Percentiles rank a stretch among this genome's conserved stretches.
These are phyloP conservation scores for Lodderomyces orthopsilosis DNA, from an alignment of 1,139 yeast species.

Conservation along the genomic window DNA sequence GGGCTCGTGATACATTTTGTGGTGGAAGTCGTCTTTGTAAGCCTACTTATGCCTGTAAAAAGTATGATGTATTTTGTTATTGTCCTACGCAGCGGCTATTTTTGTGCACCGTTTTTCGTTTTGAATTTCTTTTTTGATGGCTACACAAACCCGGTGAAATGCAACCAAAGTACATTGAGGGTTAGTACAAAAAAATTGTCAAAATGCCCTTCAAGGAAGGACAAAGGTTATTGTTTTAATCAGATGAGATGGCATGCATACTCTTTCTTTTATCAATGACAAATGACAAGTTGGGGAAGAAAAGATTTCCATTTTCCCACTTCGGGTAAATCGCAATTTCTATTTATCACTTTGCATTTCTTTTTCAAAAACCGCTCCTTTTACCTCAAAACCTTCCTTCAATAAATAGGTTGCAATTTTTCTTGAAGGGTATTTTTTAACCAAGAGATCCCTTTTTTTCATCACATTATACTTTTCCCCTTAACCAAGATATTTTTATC, in stretches of 20 bases:
- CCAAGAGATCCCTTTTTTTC: not conserved
- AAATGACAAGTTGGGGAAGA: constrained; percentile 1
- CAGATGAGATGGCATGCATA: not conserved
- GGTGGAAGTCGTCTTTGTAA: no score
- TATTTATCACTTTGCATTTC: not conserved
- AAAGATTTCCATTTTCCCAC: not conserved
- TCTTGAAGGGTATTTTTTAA: not conserved
- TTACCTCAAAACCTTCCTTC: not conserved
- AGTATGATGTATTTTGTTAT: no score
- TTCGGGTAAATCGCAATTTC: not conserved
- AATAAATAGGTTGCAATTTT: constrained; percentile 1
- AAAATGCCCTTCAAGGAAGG: constrained; percentile 1
- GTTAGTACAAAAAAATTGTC: not conserved
- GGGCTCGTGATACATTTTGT: not conserved
- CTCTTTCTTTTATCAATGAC: constrained; percentile 1
- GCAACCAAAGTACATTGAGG: not conserved
- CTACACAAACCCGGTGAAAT: not conserved
- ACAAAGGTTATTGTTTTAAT: not conserved
- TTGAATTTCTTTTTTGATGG: not conserved
- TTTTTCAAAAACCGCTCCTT: not conserved
- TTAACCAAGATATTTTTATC: not conserved
- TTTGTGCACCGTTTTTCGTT: not conserved
- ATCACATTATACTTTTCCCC: not conserved
- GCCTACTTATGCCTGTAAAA: no score
- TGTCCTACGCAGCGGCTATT: not conserved